Evolutionary conservation across 495 filamentous ascomycete species (phyloP).

Genomic region (Aspergillus nanangensis): DNA sequence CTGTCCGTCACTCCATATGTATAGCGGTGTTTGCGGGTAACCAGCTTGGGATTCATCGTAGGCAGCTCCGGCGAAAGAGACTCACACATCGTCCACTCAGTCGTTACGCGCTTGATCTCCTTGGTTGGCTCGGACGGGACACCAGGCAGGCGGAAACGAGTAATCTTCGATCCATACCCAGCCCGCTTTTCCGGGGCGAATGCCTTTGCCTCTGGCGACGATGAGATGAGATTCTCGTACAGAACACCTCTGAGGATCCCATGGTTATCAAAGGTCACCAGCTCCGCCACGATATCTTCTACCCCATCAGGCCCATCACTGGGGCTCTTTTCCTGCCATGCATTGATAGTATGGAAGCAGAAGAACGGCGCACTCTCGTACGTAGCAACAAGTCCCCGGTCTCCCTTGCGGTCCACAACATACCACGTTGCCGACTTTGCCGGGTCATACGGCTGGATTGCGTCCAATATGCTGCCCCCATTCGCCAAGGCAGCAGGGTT

Average conservation of each 20-base stretch:
- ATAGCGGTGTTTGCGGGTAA: slow-evolving; percentile 55
- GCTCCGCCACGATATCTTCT: slow-evolving; percentile 55
- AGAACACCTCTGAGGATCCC: slow-evolving; percentile 50
- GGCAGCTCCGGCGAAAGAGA: slow-evolving; percentile 55
- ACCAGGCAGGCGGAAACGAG: slow-evolving; percentile 46
- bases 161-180: slow-evolving; percentile 28
- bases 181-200: slow-evolving; percentile 22
- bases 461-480: slow-evolving; percentile 17
- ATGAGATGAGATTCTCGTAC: slow-evolving; percentile 53
- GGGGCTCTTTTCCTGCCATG: slow-evolving; percentile 59
- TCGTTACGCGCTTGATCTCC: slow-evolving; percentile 14
- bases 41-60: slow-evolving; percentile 57
- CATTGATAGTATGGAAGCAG: slow-evolving; percentile 73
- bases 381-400: slow-evolving; percentile 52
- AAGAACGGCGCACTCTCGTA: slow-evolving; percentile 62
- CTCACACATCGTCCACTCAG: slow-evolving; percentile 30
- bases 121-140: slow-evolving; percentile 18
- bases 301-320: slow-evolving; percentile 26
- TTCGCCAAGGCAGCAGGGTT: slow-evolving; percentile 55
- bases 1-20: slow-evolving; percentile 56
- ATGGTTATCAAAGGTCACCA: slow-evolving; percentile 49
- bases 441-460: slow-evolving; percentile 40
- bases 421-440: slow-evolving; percentile 58
- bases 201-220: slow-evolving; percentile 22
- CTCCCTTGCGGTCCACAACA: slow-evolving; percentile 55